Evolutionary conservation across 495 filamentous ascomycete species (phyloP), one percentile per base, ranked within the genome.

Genomic region (Entonaema liquescens): DNA sequence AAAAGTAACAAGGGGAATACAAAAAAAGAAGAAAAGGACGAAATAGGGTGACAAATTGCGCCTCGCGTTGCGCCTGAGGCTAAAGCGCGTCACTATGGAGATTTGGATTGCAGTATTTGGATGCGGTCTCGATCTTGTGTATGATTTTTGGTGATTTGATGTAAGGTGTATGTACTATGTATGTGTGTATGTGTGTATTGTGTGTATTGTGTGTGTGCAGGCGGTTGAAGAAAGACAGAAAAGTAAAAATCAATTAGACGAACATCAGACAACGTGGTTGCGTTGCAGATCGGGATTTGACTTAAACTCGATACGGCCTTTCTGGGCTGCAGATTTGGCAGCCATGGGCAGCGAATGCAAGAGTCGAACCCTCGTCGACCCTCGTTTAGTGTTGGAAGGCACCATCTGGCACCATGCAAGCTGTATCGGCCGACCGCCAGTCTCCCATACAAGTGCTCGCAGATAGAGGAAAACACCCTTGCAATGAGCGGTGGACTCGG

Each of bases 401-500:
- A 56, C 35, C 31, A 33, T 23, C 36, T 15, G 8, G 12, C 26
- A 44, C 59, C 63, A 59, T 61, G 70, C 64, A 58, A 36, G 57
- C 56, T 57, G 38, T 72, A 62, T 72, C 70, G 70, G 63, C 65
- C 75, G 73, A 77, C 75, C 75, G 75, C 75, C 75, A 76, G 73
- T 77, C 73, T 72, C 70, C 54, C 75, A 76, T 73, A 77, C 65
- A 77, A 77, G 59, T 61, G 67, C 65, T 59, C 49, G 60, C 65
- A 68, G 62, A 67, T 42, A 68, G 66, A 70, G 53, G 59, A 62
- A 76, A 76, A 64, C 9, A 77, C 65, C 75, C 75, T 25, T 76
- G 75, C 44, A 77, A 77, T 76, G 70, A 76, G 75, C 75, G 75
- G 75, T 77, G 75, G 75, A 25, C 75, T 77, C 71, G 75, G 75